A percentile compares a stretch with the other conserved stretches of the same genome.
phyloP scores from a whole-genome alignment of 192 early-diverging fungal species.

The Linderina pennispora region DNA sequence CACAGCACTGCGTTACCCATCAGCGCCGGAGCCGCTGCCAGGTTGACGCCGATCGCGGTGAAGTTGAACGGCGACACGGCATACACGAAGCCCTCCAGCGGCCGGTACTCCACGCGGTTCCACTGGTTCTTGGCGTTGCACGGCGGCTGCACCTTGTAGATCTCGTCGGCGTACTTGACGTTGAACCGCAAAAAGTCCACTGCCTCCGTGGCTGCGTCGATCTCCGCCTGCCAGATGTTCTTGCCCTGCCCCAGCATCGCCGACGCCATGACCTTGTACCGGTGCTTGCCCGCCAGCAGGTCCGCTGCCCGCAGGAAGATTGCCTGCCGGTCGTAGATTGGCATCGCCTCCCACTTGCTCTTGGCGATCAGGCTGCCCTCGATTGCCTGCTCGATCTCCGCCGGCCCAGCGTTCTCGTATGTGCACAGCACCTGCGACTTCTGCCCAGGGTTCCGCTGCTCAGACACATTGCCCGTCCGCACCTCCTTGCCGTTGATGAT shows the following conservation, averaged over 20 bases:
- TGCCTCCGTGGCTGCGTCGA: constrained; percentile 94
- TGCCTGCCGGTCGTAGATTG: constrained; percentile 88
- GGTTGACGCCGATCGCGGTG: constrained; percentile 97
- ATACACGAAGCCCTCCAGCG: constrained; percentile 96
- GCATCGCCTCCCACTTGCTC: constrained; percentile 85
- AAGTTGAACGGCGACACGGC: constrained; percentile 99
- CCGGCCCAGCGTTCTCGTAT: constrained; percentile 76
- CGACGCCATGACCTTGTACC: constrained; percentile 86
- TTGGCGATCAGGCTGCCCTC: constrained; percentile 79
- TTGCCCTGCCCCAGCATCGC: constrained; percentile 99
- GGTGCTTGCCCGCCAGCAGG: constrained; percentile 81
- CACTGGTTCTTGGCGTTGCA: constrained; percentile 77
- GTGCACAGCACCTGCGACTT: constrained; percentile 73
- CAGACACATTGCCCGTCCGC: constrained; percentile 54
- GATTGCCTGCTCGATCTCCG: constrained; percentile 75
- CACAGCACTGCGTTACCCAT: constrained; percentile 98
- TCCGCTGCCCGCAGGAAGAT: constrained; percentile 99
- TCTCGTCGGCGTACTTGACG: constrained; percentile 86
- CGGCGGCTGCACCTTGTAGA: constrained; percentile 90
- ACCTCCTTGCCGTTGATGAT: constrained; percentile 86
- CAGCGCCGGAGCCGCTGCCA: constrained; percentile 85
- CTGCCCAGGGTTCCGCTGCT: constrained; percentile 80
- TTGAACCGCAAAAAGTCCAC: constrained; percentile 96
- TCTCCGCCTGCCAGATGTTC: constrained; percentile 99
- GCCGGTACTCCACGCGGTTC: constrained; percentile 95